Conservation (phyloP, 176 grass and related monocot species). For the Themeda triandra region DNA sequence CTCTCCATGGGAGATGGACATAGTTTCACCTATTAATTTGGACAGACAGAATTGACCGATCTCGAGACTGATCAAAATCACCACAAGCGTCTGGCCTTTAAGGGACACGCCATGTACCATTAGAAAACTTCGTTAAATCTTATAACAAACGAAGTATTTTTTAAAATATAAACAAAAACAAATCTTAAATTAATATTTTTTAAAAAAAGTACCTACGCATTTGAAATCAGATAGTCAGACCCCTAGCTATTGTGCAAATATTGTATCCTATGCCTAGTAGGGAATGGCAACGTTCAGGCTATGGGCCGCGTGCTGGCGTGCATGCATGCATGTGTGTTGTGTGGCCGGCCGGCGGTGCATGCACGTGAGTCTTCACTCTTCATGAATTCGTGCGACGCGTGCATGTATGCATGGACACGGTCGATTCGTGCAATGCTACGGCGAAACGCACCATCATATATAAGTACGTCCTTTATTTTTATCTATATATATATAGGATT, state of each 20-base stretch:
- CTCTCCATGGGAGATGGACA: too few relatives aligned
- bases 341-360: background rate
- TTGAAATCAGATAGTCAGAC: too few relatives aligned
- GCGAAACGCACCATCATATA: background rate
- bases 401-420: background rate
- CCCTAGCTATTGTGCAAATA: background rate
- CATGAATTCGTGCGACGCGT: background rate
- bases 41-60: too few relatives aligned
- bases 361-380: rapidly evolving
- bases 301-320: background rate
- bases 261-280: background rate
- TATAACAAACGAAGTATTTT: too few relatives aligned
- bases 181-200: too few relatives aligned
- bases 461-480: rapidly evolving
- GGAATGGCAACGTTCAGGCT: background rate
- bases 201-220: too few relatives aligned
- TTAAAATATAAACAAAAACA: too few relatives aligned
- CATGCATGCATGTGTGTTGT: background rate
- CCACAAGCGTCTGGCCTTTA: too few relatives aligned
- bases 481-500: background rate
- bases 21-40: too few relatives aligned
- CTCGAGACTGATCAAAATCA: too few relatives aligned
- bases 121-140: too few relatives aligned
- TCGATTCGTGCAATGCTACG: background rate
- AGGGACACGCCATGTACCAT: too few relatives aligned